Conservation (phyloP, 192 early-diverging fungal genomes). For the Gigaspora rosea region DNA sequence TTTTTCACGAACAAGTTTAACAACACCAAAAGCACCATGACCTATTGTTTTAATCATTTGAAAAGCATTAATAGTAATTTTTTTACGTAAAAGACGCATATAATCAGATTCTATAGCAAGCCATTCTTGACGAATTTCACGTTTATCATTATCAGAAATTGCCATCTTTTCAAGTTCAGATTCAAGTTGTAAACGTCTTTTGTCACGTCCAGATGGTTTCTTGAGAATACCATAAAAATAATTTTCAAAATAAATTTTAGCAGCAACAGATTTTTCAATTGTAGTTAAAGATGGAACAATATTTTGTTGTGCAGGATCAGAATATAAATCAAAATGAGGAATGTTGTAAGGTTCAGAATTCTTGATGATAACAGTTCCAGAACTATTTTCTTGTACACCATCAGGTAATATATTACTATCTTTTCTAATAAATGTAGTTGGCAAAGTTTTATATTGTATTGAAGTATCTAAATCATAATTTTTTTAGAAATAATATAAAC, state of each 20-base stretch:
- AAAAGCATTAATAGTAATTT: slow-evolving; percentile 55
- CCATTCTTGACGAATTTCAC: slow-evolving; percentile 52
- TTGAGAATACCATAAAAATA: slow-evolving; percentile 59
- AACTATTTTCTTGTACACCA: background rate
- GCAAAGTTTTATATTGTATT: background rate
- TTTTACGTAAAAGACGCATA: slow-evolving; percentile 49
- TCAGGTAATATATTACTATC: background rate
- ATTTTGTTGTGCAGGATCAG: background rate
- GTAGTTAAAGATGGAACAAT: slow-evolving; percentile 48
- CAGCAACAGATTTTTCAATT: slow-evolving; percentile 60
- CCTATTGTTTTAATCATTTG: slow-evolving; percentile 73
- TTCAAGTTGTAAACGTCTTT: slow-evolving; percentile 55
- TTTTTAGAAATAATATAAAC: background rate
- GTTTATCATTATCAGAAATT: slow-evolving; percentile 55
- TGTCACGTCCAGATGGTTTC: slow-evolving; percentile 48
- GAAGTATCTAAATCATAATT: background rate
- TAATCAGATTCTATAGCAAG: slow-evolving; percentile 53
- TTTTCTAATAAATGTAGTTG: background rate
- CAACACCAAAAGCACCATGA: slow-evolving; percentile 81
- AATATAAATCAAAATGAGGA: too few species aligned
- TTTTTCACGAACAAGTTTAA: slow-evolving; percentile 73
- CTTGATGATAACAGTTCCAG: slow-evolving; percentile 8
- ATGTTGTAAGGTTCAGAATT: background rate
- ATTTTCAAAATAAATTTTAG: slow-evolving; percentile 63
- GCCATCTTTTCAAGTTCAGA: slow-evolving; percentile 48